Percentiles rank a stretch among this genome's conserved stretches.
Conservation (phyloP, 139 green algal genomes). For the Desmodesmus armatus region DNA sequence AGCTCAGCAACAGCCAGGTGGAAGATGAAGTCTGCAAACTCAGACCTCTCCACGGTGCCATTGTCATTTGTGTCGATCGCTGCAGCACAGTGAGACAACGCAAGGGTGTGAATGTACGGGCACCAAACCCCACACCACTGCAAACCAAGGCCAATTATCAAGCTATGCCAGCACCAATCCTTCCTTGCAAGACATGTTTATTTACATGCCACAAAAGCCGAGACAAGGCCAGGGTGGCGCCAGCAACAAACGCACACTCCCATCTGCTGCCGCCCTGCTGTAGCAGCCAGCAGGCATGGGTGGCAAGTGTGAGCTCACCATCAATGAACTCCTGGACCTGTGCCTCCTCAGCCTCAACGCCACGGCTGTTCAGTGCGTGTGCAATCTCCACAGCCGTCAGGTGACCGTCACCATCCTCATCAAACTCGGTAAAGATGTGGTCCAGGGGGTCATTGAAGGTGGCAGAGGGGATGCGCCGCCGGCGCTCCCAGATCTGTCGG, state of each 20-base stretch:
- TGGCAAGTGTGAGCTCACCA: neutral
- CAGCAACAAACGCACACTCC: too few species aligned
- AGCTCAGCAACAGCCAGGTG: slow-evolving; percentile 46
- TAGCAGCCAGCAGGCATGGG: too few species aligned
- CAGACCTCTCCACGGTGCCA: slow-evolving; percentile 37
- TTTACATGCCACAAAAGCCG: too few species aligned
- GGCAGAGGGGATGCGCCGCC: slow-evolving; percentile 48
- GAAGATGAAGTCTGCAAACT: slow-evolving; percentile 50
- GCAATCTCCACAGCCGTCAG: slow-evolving; percentile 47
- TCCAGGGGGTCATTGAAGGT: slow-evolving; percentile 54
- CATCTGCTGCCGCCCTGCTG: too few species aligned
- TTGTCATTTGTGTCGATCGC: slow-evolving; percentile 41
- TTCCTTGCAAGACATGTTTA: neutral
- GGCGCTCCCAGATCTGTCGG: slow-evolving; percentile 52
- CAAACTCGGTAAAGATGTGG: slow-evolving; percentile 59
- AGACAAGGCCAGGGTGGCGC: too few species aligned
- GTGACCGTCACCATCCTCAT: slow-evolving; percentile 50
- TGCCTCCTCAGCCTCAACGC: slow-evolving; percentile 37
- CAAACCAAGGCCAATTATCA: neutral
- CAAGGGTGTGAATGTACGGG: too few species aligned
- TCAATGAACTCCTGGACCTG: slow-evolving; percentile 52
- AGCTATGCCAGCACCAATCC: neutral
- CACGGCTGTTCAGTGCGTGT: slow-evolving; percentile 28
- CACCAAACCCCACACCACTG: neutral
- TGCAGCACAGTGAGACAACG: neutral